Conservation (phyloP, 495 filamentous ascomycete species). For the Oidiodendron maius region DNA sequence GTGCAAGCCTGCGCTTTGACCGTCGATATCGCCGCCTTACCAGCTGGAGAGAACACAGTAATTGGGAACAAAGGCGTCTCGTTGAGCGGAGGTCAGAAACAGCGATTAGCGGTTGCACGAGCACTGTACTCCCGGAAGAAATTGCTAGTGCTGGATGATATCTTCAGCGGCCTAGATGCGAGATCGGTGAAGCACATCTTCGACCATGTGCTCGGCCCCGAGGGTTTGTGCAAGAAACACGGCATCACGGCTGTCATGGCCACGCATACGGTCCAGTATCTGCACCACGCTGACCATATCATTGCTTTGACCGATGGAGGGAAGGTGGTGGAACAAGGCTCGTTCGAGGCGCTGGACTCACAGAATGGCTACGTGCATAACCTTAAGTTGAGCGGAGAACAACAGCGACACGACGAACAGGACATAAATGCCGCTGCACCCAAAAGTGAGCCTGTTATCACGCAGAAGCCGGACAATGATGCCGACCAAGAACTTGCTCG, state of each 20-base stretch:
- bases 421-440: not conserved
- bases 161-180: constrained; percentile 56
- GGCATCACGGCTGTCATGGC: constrained; percentile 34
- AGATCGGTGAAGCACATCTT: constrained; percentile 56
- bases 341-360: constrained; percentile 32
- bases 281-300: constrained; percentile 45
- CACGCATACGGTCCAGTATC: constrained; percentile 33
- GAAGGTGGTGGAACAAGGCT: constrained; percentile 41
- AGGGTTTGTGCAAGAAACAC: constrained; percentile 44
- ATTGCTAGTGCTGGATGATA: constrained; percentile 52
- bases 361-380: not conserved
- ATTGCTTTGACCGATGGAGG: constrained; percentile 42
- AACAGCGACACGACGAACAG: not conserved
- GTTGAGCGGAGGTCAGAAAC: constrained; percentile 53
- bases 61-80: constrained; percentile 53
- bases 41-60: constrained; percentile 37
- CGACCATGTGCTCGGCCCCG: constrained; percentile 41
- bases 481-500: constrained; percentile 17
- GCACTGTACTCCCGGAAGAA: constrained; percentile 52
- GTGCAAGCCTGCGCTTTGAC: constrained; percentile 25
- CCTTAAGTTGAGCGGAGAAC: not conserved
- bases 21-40: constrained; percentile 32
- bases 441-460: not conserved
- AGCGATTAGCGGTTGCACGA: constrained; percentile 49
- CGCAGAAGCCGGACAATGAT: constrained; percentile 10